Percentiles rank a stretch among this genome's conserved stretches.
Evolutionary conservation across 495 filamentous ascomycete genomes (phyloP).

Genomic region (Sphaerosporella brunnea): DNA sequence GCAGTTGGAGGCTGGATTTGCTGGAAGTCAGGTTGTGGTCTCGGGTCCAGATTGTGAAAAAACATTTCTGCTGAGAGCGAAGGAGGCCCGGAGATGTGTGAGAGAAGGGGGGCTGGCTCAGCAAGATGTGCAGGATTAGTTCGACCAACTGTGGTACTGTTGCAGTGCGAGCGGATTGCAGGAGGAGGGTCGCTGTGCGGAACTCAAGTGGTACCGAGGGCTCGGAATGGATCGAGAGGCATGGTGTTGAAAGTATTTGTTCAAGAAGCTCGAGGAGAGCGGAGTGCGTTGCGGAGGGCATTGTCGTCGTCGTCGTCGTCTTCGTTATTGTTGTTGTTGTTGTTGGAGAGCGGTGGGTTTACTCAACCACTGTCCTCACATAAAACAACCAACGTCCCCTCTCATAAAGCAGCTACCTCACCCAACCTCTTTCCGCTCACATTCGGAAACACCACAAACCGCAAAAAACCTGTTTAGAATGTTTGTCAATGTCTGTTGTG

Average conservation of each 20-base stretch:
- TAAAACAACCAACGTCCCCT: too few relatives aligned
- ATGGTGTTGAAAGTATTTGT: constrained; percentile 5
- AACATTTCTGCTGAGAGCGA: background rate
- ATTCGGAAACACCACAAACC: too few relatives aligned
- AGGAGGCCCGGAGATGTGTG: constrained; percentile 6
- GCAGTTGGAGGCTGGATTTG: background rate
- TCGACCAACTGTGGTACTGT: constrained; percentile 9
- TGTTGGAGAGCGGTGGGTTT: background rate
- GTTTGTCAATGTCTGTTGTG: too few relatives aligned
- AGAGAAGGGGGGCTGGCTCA: constrained; percentile 15
- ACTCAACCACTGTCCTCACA: too few relatives aligned
- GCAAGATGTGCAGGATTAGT: constrained; percentile 13
- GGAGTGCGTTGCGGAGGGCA: constrained; percentile 3
- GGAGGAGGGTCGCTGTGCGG: constrained; percentile 6
- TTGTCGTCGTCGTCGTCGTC: background rate
- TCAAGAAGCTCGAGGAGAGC: constrained; percentile 10
- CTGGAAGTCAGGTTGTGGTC: background rate
- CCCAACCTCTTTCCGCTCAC: too few relatives aligned
- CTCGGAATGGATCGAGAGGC: constrained; percentile 5
- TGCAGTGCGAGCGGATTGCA: constrained; percentile 8
- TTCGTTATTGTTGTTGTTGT: background rate
- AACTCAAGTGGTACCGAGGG: background rate
- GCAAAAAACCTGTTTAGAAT: too few relatives aligned
- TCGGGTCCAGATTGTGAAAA: constrained; percentile 9
- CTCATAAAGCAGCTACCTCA: too few relatives aligned